These are phyloP conservation scores for Geosmithia putterillii DNA, from an alignment of 2,329 filamentous ascomycete species.

Conservation along the genomic window DNA sequence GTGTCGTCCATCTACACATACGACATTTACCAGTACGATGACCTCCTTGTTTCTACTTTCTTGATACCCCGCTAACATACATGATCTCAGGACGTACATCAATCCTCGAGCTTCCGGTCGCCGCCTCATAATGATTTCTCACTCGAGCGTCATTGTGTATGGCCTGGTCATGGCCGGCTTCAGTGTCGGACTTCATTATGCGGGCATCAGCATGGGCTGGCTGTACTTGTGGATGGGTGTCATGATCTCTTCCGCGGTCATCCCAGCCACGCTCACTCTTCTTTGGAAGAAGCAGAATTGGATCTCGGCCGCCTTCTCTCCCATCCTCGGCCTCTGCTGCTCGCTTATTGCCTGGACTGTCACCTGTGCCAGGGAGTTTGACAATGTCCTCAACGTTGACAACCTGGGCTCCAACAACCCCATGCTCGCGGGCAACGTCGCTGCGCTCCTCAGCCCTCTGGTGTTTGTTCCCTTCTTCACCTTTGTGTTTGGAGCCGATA, in stretches of 20 bases:
- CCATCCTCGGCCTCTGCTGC: slow-evolving; percentile 52
- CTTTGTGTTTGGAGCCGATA: slow-evolving; percentile 36
- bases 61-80: not conserved
- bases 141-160: slow-evolving; percentile 58
- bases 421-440: slow-evolving; percentile 79
- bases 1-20: slow-evolving; percentile 81
- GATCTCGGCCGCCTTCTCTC: slow-evolving; percentile 55
- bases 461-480: slow-evolving; percentile 65
- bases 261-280: slow-evolving; percentile 70
- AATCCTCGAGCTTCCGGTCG: slow-evolving; percentile 65
- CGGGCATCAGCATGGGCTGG: slow-evolving; percentile 76
- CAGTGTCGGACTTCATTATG: slow-evolving; percentile 60
- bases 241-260: slow-evolving; percentile 74
- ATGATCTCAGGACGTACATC: slow-evolving; percentile 53
- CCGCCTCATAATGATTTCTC: slow-evolving; percentile 67
- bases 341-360: slow-evolving; percentile 66
- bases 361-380: slow-evolving; percentile 51
- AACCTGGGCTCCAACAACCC: slow-evolving; percentile 75
- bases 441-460: slow-evolving; percentile 64
- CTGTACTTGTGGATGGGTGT: slow-evolving; percentile 83
- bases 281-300: slow-evolving; percentile 71
- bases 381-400: slow-evolving; percentile 54
- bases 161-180: slow-evolving; percentile 67
- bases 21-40: slow-evolving; percentile 56
- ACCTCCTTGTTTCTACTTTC: not conserved